Evolutionary conservation across 768 basidiomycete species (phyloP), one percentile per base, ranked within the genome.

Genomic region (Termitomyces sp.): DNA sequence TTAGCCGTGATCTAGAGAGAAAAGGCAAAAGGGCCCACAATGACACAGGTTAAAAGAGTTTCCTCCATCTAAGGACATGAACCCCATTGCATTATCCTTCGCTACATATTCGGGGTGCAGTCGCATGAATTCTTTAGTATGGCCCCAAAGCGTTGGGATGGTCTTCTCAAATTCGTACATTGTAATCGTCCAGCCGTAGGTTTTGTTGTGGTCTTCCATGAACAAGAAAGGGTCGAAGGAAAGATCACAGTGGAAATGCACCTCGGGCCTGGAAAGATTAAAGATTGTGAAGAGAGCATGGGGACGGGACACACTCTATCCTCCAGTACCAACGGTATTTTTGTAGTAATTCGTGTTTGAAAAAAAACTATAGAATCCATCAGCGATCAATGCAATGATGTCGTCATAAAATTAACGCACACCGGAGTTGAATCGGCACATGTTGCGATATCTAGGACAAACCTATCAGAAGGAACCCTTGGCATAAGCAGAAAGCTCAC

Each of bases 271-370:
- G 51, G 40, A 41, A 67, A 60, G 66, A 67, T 64, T 0, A 66
- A 62, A 26, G 70, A 5, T 44, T 58, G 71, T 70, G 73, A 19
- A 19, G 37, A 14, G 35, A 28, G n/a, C 17, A 33, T 60, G 17
- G 9, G 7, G 46, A 19, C 33, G 21, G 19, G 35, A 57, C 66
- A 46, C 78, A 81, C 72, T 74, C 73, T 50, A 74, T 68, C 28
- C 74, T 75, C 89, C 89, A 92, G 68, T 93, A 91, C 72, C 85
- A 93, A 33, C 85, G 80, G 69, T 85, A 91, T 38, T 80, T 72
- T 60, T 82, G 76, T 37, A 92, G 71, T 3, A 91, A 70, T 5
- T 79, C 75, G 61, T 93, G 89, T 35, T 79, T 73, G 76, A 83
- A 93, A 77, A 93, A 92, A 78, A 83, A 86, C 80, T 86, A 53